Percentiles rank a stretch among this genome's conserved stretches.
Conservation (phyloP, 1,284 basidiomycete species). For the Trichosporon asahii region DNA sequence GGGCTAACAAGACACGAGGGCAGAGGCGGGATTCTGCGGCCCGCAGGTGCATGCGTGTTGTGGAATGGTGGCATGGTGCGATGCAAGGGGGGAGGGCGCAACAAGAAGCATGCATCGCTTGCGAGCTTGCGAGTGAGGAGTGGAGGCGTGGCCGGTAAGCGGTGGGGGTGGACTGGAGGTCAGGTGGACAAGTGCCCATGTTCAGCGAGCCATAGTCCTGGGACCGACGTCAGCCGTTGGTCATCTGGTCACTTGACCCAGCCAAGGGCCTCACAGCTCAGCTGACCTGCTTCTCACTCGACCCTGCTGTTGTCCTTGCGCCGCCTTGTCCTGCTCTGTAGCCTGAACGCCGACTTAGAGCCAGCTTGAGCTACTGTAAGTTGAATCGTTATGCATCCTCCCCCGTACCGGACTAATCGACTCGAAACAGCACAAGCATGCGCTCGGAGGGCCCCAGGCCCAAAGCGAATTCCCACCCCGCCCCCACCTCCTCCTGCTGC, state of each 20-base stretch:
- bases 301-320: background rate
- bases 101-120: conserved; percentile 2
- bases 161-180: background rate
- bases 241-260: background rate
- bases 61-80: background rate
- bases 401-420: background rate
- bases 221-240: conserved; percentile 8
- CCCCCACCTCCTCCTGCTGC: too few species aligned
- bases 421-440: background rate
- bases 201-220: background rate
- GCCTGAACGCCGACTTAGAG: too few species aligned
- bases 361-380: too few species aligned
- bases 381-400: too few species aligned
- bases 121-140: too few species aligned
- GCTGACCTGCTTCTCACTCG: background rate
- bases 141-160: too few species aligned
- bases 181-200: background rate
- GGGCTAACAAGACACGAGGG: conserved; percentile 1
- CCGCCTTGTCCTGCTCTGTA: too few species aligned
- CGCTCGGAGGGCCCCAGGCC: too few species aligned
- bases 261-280: too few species aligned
- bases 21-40: background rate
- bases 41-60: background rate
- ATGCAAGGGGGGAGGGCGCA: conserved; percentile 4
- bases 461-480: too few species aligned